phyloP scores from a whole-genome alignment of 176 grass and related monocot genomes.

The Microstegium vimineum region DNA sequence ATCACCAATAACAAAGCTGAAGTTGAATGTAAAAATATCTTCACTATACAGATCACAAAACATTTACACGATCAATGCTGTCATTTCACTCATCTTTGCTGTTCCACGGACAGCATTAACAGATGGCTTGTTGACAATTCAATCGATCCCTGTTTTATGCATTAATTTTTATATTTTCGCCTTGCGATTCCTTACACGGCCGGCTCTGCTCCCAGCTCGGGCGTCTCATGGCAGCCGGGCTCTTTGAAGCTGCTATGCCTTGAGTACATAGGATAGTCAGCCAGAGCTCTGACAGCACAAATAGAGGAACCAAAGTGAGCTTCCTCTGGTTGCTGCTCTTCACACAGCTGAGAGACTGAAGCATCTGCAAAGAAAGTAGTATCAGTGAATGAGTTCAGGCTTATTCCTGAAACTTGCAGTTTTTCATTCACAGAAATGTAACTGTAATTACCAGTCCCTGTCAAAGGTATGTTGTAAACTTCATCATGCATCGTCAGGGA shows the following conservation, averaged over 20 bases:
- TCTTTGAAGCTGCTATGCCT: conserved; percentile 21
- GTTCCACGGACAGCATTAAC: neutral
- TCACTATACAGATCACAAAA: too few species aligned
- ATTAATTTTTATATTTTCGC: neutral
- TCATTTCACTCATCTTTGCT: neutral
- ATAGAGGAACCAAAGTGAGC: too few species aligned
- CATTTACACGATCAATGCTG: too few species aligned
- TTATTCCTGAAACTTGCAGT: too few species aligned
- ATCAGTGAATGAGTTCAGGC: too few species aligned
- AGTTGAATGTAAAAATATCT: too few species aligned
- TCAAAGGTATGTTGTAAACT: conserved; percentile 1
- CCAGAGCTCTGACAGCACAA: too few species aligned
- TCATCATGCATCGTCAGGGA: neutral
- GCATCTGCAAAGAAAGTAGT: too few species aligned
- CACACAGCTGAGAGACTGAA: too few species aligned
- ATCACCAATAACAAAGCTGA: too few species aligned
- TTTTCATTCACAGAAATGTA: neutral
- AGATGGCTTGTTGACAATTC: neutral
- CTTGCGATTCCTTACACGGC: neutral
- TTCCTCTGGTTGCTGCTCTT: neutral
- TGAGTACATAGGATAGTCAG: too few species aligned
- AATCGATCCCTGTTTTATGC: neutral
- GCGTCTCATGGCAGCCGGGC: too few species aligned
- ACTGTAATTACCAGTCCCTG: conserved; percentile 1
- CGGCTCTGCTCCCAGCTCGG: conserved; percentile 7